Percentiles rank a stretch among this genome's conserved stretches.
These are phyloP conservation scores for Gossypium herbaceum DNA, from an alignment of 345 rosid genomes.

Conservation along the genomic window DNA sequence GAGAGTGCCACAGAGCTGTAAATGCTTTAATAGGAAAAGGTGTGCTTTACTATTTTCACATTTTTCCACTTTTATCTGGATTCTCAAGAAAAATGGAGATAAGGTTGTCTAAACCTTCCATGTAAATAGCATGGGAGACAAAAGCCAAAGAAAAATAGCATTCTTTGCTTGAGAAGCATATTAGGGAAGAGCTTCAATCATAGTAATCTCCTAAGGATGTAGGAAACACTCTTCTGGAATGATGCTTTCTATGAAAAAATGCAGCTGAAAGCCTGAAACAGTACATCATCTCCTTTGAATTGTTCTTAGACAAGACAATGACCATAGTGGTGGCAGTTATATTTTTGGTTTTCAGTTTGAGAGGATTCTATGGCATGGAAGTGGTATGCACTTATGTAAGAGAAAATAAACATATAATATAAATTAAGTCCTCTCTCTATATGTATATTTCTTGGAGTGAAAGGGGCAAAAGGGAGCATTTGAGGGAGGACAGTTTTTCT, in stretches of 20 bases:
- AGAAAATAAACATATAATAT: background rate
- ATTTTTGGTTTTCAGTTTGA: background rate
- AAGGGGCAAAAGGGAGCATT: background rate
- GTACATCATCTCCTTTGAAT: constrained; percentile 7
- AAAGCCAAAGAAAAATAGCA: constrained; percentile 3
- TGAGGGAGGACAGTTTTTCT: background rate
- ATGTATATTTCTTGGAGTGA: background rate
- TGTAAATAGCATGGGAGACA: background rate
- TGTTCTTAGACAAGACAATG: background rate
- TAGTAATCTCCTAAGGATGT: background rate
- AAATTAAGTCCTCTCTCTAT: background rate
- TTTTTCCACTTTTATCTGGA: background rate
- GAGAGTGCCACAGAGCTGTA: background rate
- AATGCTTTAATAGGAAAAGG: background rate
- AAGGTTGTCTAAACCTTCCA: background rate
- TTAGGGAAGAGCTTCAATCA: background rate
- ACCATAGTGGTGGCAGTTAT: background rate
- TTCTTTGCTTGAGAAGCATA: background rate
- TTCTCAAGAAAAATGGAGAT: background rate
- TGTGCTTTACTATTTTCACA: background rate
- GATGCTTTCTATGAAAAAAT: background rate
- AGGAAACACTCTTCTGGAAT: background rate
- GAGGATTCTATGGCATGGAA: background rate
- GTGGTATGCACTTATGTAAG: background rate
- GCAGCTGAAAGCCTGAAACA: background rate